Conservation (phyloP, 2,329 filamentous ascomycete genomes). For the Harringtonia aguacate region DNA sequence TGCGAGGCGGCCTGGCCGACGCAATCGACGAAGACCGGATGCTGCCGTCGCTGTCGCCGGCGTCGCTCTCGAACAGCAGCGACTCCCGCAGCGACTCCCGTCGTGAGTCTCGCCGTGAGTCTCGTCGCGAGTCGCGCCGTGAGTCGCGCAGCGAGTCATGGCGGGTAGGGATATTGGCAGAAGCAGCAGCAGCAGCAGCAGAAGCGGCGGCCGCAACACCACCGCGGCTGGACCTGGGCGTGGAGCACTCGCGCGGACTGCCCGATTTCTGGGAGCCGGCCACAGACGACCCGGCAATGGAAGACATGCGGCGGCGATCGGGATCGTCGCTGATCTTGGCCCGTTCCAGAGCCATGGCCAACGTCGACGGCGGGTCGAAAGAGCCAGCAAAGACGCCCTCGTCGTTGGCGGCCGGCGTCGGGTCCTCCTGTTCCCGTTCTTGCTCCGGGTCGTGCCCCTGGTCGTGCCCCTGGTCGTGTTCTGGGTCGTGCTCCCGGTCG, state of each 20-base stretch:
- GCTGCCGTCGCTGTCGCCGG: conserved; percentile 79
- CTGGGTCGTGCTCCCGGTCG: no score
- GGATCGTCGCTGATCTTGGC: conserved; percentile 28
- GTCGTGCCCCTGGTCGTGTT: conserved; percentile 12
- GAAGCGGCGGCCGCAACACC: conserved; percentile 43
- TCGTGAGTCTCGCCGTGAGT: conserved; percentile 19
- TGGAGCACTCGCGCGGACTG: conserved; percentile 84
- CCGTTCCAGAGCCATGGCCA: conserved; percentile 43
- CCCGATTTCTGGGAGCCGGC: conserved; percentile 73
- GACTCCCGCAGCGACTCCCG: conserved; percentile 64
- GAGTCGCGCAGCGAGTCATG: conserved; percentile 24
- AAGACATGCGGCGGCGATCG: conserved; percentile 35
- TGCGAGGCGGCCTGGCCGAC: conserved; percentile 56
- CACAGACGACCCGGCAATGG: conserved; percentile 58
- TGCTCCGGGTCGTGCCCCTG: background rate
- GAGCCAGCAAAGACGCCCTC: conserved; percentile 46
- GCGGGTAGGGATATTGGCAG: no score
- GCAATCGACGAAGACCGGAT: conserved; percentile 68
- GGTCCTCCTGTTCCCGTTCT: conserved; percentile 20
- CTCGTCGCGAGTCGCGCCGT: conserved; percentile 49
- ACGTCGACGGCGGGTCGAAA: conserved; percentile 43
- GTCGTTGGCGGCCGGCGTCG: conserved; percentile 29
- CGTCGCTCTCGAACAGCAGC: conserved; percentile 72
- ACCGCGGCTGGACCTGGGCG: conserved; percentile 71
- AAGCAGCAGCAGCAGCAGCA: no score